Conservation (phyloP, 306 rosid species). For the Ceratonia siliqua region DNA sequence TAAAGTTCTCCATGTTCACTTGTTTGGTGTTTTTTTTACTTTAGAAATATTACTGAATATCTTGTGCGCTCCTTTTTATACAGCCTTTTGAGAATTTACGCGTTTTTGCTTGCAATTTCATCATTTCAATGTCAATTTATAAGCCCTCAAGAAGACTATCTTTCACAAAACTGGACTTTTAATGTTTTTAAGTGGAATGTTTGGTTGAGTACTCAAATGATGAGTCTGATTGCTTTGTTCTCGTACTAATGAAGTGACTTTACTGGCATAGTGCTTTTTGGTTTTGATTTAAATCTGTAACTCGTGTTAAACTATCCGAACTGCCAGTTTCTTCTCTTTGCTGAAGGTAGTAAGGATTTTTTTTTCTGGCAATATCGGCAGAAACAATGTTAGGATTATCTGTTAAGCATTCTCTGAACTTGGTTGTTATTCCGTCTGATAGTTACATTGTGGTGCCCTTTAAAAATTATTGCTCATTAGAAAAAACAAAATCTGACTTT, state of each 20-base stretch:
- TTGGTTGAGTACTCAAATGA: constrained; percentile 2
- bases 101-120: constrained; percentile 6
- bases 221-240: background rate
- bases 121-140: constrained; percentile 3
- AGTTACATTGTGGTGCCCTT: background rate
- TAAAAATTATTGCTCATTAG: background rate
- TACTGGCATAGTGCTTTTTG: background rate
- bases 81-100: background rate
- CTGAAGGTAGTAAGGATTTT: constrained; percentile 6
- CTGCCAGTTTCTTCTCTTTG: background rate
- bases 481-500: background rate
- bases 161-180: background rate
- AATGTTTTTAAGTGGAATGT: background rate
- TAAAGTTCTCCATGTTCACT: constrained; percentile 17
- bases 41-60: background rate
- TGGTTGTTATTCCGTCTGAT: constrained; percentile 12
- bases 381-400: background rate
- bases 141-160: background rate
- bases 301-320: background rate
- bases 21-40: background rate
- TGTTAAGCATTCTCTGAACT: background rate
- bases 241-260: constrained; percentile 4
- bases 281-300: background rate
- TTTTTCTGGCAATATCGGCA: constrained; percentile 3
- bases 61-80: background rate